phyloP scores from a whole-genome alignment of 129 eudicot genomes.

The Artemisia annua region DNA sequence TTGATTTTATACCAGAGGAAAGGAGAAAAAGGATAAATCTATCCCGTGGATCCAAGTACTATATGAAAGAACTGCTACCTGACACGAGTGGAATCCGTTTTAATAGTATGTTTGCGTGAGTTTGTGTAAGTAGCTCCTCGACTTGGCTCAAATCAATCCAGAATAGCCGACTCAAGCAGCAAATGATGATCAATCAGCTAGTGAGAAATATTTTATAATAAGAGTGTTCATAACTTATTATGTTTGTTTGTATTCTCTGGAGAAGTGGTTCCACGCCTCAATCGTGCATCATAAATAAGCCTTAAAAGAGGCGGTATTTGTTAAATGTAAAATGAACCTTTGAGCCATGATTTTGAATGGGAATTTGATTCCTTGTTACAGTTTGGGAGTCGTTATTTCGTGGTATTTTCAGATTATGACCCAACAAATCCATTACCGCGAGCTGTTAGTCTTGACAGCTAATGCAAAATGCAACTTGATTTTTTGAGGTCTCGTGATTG shows the following conservation, averaged over 20 bases:
- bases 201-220: not conserved
- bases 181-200: not conserved
- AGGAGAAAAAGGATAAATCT: slow-evolving; percentile 76
- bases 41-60: slow-evolving; percentile 87
- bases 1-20: slow-evolving; percentile 76
- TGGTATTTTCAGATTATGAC: too few species aligned
- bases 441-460: not conserved
- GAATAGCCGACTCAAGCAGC: not conserved
- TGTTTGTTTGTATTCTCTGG: slow-evolving; percentile 3
- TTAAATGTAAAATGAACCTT: slow-evolving; percentile 7
- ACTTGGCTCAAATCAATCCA: not conserved
- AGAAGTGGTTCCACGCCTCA: not conserved
- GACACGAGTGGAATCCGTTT: slow-evolving; percentile 77
- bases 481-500: not conserved
- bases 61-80: slow-evolving; percentile 78
- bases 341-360: slow-evolving; percentile 3
- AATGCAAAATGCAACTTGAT: not conserved
- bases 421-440: too few species aligned
- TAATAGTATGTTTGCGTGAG: slow-evolving; percentile 43
- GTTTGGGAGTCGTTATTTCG: too few species aligned
- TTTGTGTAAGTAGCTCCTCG: not conserved
- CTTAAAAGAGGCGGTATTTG: slow-evolving; percentile 1
- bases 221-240: not conserved
- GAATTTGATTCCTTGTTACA: not conserved
- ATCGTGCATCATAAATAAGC: slow-evolving; percentile 6